Evolutionary conservation across 2,329 filamentous ascomycete genomes (phyloP), one percentile per base, ranked within the genome.

Genomic region (Didymella sp.): DNA sequence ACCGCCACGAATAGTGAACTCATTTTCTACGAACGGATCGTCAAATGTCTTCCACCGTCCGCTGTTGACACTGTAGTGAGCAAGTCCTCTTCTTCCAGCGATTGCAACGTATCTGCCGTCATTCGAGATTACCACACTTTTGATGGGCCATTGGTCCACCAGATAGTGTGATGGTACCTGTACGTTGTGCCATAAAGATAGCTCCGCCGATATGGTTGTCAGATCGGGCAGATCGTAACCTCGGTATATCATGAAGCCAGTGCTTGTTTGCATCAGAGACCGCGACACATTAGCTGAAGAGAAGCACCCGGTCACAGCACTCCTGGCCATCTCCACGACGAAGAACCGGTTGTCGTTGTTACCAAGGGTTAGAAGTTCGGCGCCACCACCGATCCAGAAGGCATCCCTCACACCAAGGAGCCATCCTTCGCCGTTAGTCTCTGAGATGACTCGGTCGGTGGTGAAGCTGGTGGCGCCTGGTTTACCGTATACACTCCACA

Each of bases 401-500:
- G 89, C 92, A 65, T 90, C 87, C 19, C 81, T 83, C 22, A 96
- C 82, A 3, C 93, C 91, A 6, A 84, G 82, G n/a, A 98, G 81
- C 92, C 94, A 98, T 41, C 85, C 84, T 71, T 99, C 94, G 25
- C 84, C 84, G 68, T 95, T 94, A 6, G 79, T 78, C 45, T 83
- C 78, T 2, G 88, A 86, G 33, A 92, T 80, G 2, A 79, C 77
- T 24, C 81, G 80, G 67, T 96, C 90, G 12, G 85, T 82, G 6
- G 84, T 82, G 73, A 98, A 98, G 71, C 91, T 96, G 66, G 87
- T 91, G 52, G 89, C 92, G 13, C 92, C 89, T 2, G 89, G 84
- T 75, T 96, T 97, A 30, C 95, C 95, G 76, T 96, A 99, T 33
- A 98, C 95, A 73, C 94, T 98, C 94, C 94, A 99, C 43, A 88